Evolutionary conservation across 75 land plant species (phyloP).

Genomic region (Pinus albicaulis): DNA sequence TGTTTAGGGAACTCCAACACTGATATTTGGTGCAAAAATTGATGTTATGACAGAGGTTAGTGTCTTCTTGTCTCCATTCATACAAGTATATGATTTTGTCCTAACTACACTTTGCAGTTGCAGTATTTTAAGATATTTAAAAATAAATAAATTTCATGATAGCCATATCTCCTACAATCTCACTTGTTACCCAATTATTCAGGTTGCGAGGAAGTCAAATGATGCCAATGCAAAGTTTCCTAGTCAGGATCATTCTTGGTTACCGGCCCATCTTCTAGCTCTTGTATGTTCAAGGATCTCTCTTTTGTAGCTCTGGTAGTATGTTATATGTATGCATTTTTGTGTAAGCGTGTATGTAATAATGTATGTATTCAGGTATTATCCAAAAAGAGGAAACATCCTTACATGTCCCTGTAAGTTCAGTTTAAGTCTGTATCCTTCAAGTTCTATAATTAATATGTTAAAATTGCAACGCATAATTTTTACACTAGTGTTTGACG

Average conservation of each 20-base stretch:
- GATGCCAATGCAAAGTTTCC: not conserved
- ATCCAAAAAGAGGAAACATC: not conserved
- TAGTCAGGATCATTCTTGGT: conserved; percentile 25
- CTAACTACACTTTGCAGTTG: not conserved
- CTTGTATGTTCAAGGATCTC: conserved; percentile 19
- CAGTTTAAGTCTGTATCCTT: not conserved
- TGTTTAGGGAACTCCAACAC: conserved; percentile 32
- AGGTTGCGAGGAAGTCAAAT: not conserved
- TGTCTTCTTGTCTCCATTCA: not conserved
- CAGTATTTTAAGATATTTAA: not conserved
- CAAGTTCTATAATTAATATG: not conserved
- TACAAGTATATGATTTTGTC: not conserved
- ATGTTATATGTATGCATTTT: too few relatives aligned
- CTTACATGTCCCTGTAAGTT: too few relatives aligned
- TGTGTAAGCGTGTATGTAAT: too few relatives aligned
- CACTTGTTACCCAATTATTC: not conserved
- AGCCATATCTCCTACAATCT: not conserved
- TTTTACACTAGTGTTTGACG: not conserved
- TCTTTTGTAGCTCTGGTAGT: not conserved
- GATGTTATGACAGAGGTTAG: conserved; percentile 75
- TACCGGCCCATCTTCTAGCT: conserved; percentile 34
- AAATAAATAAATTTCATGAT: not conserved
- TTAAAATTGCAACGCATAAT: not conserved
- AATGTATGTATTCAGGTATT: not conserved
- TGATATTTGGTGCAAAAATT: conserved; percentile 66